Percentiles rank a stretch among this genome's conserved stretches.
These are phyloP conservation scores for Torulaspora microellipsoides DNA, from an alignment of 805 yeast genomes.

Conservation along the genomic window DNA sequence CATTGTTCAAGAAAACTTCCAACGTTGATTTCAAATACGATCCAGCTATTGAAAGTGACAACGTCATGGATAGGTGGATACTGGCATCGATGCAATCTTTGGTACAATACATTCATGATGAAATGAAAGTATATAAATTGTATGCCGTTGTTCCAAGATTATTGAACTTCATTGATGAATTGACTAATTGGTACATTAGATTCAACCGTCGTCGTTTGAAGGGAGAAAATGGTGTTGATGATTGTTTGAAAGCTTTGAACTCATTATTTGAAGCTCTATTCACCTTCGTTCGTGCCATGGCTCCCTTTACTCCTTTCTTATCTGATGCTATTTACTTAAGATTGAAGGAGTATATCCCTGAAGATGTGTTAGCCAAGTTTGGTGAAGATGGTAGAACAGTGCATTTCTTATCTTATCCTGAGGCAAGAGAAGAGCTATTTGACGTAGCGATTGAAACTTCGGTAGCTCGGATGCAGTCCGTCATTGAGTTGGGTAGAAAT, in stretches of 20 bases:
- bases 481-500: conserved; percentile 92
- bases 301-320: conserved; percentile 97
- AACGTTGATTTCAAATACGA: conserved; percentile 70
- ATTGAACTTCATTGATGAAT: conserved; percentile 81
- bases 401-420: conserved; percentile 91
- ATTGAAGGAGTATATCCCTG: conserved; percentile 58
- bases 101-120: conserved; percentile 77
- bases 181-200: conserved; percentile 98
- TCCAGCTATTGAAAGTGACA: conserved; percentile 57
- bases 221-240: conserved; percentile 86
- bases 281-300: conserved; percentile 91
- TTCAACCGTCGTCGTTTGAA: conserved; percentile 96
- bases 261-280: conserved; percentile 86
- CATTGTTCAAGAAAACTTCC: conserved; percentile 71
- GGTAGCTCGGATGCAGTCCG: conserved; percentile 93
- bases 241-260: conserved; percentile 82
- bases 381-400: conserved; percentile 72
- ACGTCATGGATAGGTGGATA: conserved; percentile 98
- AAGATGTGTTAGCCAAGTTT: conserved; percentile 48
- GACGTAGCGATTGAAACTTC: conserved; percentile 83
- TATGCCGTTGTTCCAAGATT: conserved; percentile 95
- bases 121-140: conserved; percentile 85
- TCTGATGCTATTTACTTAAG: conserved; percentile 84
- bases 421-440: conserved; percentile 69
- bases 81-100: conserved; percentile 94